These are phyloP conservation scores for Penicillium longicatenatum DNA, from an alignment of 495 filamentous ascomycete species.

Conservation along the genomic window DNA sequence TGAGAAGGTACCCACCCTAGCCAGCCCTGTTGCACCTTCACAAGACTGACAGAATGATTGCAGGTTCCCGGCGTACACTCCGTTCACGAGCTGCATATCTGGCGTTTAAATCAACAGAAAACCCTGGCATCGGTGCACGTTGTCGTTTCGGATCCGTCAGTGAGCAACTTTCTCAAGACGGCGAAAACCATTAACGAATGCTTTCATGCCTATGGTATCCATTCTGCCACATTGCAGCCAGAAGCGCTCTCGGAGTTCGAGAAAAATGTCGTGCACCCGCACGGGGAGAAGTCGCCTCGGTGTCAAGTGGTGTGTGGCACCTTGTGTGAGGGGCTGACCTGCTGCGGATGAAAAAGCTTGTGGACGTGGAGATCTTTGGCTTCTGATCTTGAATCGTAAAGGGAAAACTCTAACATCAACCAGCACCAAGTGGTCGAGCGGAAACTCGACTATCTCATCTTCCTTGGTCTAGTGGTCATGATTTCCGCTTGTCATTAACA, in stretches of 20 bases:
- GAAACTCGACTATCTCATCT: constrained; percentile 28
- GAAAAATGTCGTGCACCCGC: not conserved
- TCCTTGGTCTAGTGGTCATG: constrained; percentile 52
- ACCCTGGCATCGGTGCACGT: constrained; percentile 52
- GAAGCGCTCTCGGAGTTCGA: constrained; percentile 28
- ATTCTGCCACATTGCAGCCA: constrained; percentile 54
- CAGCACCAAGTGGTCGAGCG: constrained; percentile 30
- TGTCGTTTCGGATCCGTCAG: constrained; percentile 38
- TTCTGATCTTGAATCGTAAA: not conserved
- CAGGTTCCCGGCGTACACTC: constrained; percentile 47
- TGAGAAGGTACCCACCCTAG: constrained; percentile 34
- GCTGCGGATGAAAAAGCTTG: constrained; percentile 29
- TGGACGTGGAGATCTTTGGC: not conserved
- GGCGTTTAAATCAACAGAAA: constrained; percentile 54
- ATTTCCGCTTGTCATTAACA: constrained; percentile 54
- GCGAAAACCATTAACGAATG: constrained; percentile 49
- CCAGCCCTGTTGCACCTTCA: not conserved
- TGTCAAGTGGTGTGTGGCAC: constrained; percentile 39
- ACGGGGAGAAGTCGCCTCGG: constrained; percentile 18
- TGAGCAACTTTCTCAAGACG: constrained; percentile 39
- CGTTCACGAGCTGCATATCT: constrained; percentile 56
- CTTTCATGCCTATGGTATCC: constrained; percentile 55
- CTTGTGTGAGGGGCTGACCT: constrained; percentile 34
- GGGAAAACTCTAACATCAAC: not conserved
- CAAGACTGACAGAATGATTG: not conserved